A percentile compares a stretch with the other conserved stretches of the same genome.
Conservation (phyloP, 2,329 filamentous ascomycete genomes). For the Bipolaris gigantea region DNA sequence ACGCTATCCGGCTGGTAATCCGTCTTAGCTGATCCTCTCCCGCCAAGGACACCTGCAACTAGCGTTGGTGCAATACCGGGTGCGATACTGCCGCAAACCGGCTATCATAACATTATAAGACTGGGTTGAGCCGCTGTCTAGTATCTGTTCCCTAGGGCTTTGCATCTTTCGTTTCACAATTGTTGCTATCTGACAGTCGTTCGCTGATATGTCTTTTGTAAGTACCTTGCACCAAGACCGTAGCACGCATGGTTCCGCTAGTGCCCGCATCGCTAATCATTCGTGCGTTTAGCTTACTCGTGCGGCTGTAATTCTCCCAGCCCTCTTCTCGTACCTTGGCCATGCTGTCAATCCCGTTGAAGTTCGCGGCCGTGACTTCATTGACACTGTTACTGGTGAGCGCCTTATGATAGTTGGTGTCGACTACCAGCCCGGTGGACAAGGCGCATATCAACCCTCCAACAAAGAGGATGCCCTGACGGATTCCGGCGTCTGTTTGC, state of each 20-base stretch:
- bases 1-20: slow-evolving; percentile 10
- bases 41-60: slow-evolving; percentile 12
- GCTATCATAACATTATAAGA: slow-evolving; percentile 5
- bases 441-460: slow-evolving; percentile 58
- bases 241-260: slow-evolving; percentile 5
- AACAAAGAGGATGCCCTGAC: slow-evolving; percentile 58
- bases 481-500: slow-evolving; percentile 60
- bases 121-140: background rate
- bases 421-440: slow-evolving; percentile 64
- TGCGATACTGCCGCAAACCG: slow-evolving; percentile 6
- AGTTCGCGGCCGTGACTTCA: slow-evolving; percentile 63
- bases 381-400: slow-evolving; percentile 60
- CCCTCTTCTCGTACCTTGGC: slow-evolving; percentile 48
- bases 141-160: background rate
- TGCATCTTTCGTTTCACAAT: slow-evolving; percentile 3
- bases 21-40: slow-evolving; percentile 13
- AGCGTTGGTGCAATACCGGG: slow-evolving; percentile 13
- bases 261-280: slow-evolving; percentile 12
- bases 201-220: slow-evolving; percentile 14
- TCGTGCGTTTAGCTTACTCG: slow-evolving; percentile 28
- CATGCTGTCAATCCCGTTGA: slow-evolving; percentile 59
- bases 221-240: background rate
- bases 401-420: slow-evolving; percentile 66
- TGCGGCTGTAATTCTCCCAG: slow-evolving; percentile 30
- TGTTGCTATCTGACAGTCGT: slow-evolving; percentile 6